Percentiles rank a stretch among this genome's conserved stretches.
Evolutionary conservation across 768 basidiomycete genomes (phyloP).

Genomic region (Boletus rubroflammeus): DNA sequence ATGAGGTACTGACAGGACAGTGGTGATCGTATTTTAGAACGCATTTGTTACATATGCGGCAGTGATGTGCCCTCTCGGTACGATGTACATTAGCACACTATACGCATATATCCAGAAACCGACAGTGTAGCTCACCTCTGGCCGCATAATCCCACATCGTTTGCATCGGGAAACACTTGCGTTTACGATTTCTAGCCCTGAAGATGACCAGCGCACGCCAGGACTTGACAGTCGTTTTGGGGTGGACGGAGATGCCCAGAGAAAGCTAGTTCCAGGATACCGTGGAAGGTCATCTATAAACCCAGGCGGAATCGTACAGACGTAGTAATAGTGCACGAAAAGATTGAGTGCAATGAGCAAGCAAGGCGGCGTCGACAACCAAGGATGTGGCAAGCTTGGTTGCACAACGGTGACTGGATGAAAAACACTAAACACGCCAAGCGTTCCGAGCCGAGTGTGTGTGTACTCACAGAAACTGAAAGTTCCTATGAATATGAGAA

Average conservation of each 20-base stretch:
- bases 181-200: slow-evolving; percentile 46
- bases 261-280: slow-evolving; percentile 36
- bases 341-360: slow-evolving; percentile 75
- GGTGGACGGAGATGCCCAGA: slow-evolving; percentile 52
- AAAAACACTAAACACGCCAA: neutral
- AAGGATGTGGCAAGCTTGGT: slow-evolving; percentile 56
- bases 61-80: slow-evolving; percentile 85
- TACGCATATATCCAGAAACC: neutral
- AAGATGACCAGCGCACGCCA: slow-evolving; percentile 49
- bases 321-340: slow-evolving; percentile 80
- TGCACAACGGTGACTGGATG: slow-evolving; percentile 72
- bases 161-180: slow-evolving; percentile 60
- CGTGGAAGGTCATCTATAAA: slow-evolving; percentile 60
- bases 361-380: slow-evolving; percentile 65
- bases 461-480: slow-evolving; percentile 74
- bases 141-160: slow-evolving; percentile 65
- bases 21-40: slow-evolving; percentile 90
- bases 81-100: slow-evolving; percentile 12
- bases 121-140: slow-evolving; percentile 58
- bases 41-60: slow-evolving; percentile 86
- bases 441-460: neutral
- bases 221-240: slow-evolving; percentile 22
- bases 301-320: slow-evolving; percentile 76
- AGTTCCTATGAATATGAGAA: slow-evolving; percentile 64
- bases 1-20: slow-evolving; percentile 65